Evolutionary conservation across 1,139 yeast species (phyloP), one percentile per base, ranked within the genome.

Genomic region (Wickerhamomyces sp.): DNA sequence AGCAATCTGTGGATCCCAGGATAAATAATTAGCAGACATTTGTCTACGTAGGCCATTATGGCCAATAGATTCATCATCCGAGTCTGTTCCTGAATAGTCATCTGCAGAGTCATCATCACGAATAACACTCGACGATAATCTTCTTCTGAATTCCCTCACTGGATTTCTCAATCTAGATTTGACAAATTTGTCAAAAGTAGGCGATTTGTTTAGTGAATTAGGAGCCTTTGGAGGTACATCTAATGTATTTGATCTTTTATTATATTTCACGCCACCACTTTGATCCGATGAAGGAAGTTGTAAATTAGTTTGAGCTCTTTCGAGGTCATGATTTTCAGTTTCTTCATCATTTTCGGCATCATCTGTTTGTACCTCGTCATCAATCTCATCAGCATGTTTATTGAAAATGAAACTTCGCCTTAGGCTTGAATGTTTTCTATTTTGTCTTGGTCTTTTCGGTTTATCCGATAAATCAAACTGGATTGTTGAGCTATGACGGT

Each of bases 1-100:
- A n/a, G 97, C 98, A 35, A 94, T 75, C 7, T 62, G 88, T 0
- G 98, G 97, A 21, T 75, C 76, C 90, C 95, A 90, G 0, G 97
- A 88, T 30, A 92, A 67, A 54, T 90, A 92, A 47, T 70, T 72
- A 1, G 80, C 65, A 41, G 80, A 74, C 74, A 73, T 74, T 9
- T 54, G 52, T 40, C 64, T 53, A 13, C 42, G 36, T 24, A 51
- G 26, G 14, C 45, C 41, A 34, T 42, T 40, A 10, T 47, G 38
- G 12, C 37, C 47, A 19, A 31, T 31, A 17, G 48, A 44, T 25
- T 52, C 52, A 13, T 51, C 57, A 19, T 49, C 52, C 12, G 52
- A 44, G 7, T 44, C 51, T 14, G 43, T 43, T 4, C 10, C 29
- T 7, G 29, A 27, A 14, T 27, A 15, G 7, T 46, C 53, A 18